Percentiles rank a stretch among this genome's conserved stretches.
Evolutionary conservation across 306 rosid genomes (phyloP).

Genomic region (Gastrolobium villosum): DNA sequence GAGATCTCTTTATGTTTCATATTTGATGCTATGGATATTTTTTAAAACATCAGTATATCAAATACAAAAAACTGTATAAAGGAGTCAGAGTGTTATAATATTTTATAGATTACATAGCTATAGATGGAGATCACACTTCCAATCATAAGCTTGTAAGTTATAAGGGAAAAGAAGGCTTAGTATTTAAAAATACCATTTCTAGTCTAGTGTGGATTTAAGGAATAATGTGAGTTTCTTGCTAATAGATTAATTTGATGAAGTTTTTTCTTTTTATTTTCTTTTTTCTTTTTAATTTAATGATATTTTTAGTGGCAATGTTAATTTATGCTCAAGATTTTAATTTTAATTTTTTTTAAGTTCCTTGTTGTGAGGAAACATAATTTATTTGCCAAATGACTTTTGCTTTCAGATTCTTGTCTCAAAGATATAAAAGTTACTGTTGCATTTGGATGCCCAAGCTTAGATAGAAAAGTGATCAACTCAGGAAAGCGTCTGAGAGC

Average conservation of each 20-base stretch:
- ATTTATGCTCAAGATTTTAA: not conserved
- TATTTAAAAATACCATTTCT: not conserved
- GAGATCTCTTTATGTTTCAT: not conserved
- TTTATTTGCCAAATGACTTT: slow-evolving; percentile 31
- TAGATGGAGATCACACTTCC: slow-evolving; percentile 25
- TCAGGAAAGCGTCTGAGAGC: slow-evolving; percentile 92
- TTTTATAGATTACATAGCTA: slow-evolving; percentile 17
- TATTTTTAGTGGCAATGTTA: not conserved
- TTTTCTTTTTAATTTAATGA: not conserved
- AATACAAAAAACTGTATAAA: not conserved
- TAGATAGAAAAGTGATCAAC: slow-evolving; percentile 82
- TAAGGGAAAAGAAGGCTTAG: not conserved
- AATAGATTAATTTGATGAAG: not conserved
- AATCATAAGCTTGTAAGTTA: slow-evolving; percentile 31
- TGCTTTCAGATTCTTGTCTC: slow-evolving; percentile 69
- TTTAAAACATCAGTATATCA: not conserved
- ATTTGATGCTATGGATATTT: not conserved
- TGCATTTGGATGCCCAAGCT: slow-evolving; percentile 81
- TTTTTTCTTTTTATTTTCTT: not conserved
- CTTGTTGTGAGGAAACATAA: slow-evolving; percentile 5
- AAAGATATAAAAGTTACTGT: slow-evolving; percentile 69
- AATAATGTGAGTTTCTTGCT: slow-evolving; percentile 1
- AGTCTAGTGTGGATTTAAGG: slow-evolving; percentile 4
- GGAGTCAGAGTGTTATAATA: not conserved
- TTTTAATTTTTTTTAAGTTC: not conserved